Evolutionary conservation across 495 filamentous ascomycete species (phyloP).

Genomic region (Xylaria acuta): DNA sequence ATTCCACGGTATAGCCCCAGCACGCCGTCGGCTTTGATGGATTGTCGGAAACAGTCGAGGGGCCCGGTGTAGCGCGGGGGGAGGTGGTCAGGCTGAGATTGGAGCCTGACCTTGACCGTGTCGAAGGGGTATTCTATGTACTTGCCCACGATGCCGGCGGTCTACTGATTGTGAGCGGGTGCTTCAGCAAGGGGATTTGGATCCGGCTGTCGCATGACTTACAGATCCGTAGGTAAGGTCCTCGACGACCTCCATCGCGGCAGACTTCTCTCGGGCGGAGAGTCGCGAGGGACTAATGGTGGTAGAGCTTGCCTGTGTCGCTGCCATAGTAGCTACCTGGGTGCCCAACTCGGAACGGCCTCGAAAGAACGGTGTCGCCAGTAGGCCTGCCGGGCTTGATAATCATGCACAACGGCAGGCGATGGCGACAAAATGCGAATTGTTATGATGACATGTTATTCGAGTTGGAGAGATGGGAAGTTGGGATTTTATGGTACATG

Average conservation of each 20-base stretch:
- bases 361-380: conserved; percentile 21
- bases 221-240: conserved; percentile 87
- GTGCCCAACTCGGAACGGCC: conserved; percentile 26
- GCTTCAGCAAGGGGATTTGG: background rate
- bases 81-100: conserved; percentile 81
- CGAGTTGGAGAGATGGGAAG: conserved; percentile 24
- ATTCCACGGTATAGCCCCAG: conserved; percentile 92
- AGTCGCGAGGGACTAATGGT: conserved; percentile 13
- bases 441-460: conserved; percentile 35
- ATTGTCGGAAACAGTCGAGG: conserved; percentile 91
- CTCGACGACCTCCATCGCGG: conserved; percentile 72
- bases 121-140: conserved; percentile 98
- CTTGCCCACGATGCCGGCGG: conserved; percentile 91
- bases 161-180: conserved; percentile 47
- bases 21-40: conserved; percentile 73
- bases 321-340: conserved; percentile 33
- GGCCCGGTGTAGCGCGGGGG: conserved; percentile 87
- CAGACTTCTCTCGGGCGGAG: conserved; percentile 45
- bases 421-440: conserved; percentile 35
- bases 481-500: conserved; percentile 28
- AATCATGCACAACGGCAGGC: conserved; percentile 35
- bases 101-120: conserved; percentile 87
- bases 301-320: conserved; percentile 26
- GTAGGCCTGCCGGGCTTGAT: conserved; percentile 30
- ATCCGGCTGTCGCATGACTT: conserved; percentile 41